Evolutionary conservation across 176 grass and related monocot species (phyloP), one percentile per base, ranked within the genome.

Genomic region (Elaeis guineensis): DNA sequence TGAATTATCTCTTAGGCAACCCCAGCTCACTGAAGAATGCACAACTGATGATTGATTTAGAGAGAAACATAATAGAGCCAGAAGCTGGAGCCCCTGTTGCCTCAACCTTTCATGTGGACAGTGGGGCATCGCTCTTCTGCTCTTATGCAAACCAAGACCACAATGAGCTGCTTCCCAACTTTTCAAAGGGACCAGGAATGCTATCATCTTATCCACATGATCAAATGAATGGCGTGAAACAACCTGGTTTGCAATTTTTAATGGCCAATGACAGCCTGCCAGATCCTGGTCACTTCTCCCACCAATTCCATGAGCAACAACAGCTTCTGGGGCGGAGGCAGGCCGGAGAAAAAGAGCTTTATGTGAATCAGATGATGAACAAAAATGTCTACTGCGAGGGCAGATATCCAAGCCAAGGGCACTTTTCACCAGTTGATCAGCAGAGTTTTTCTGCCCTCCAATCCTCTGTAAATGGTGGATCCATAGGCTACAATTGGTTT

Each of bases 221-320:
- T 50, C 52, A 70, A 59, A 50, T n/a, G 5, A 77, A 81, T 66
- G 49, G 51, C 19, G 51, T 70, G 0, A 59, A 69, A 49, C 78
- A 86, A 49, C 52, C 32, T 66, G 61, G 44, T 70, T 58, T 81
- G 18, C 73, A 77, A 21, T 74, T 63, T 53, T 53, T 72, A 6
- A 66, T 77, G 59, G 16, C 24, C 5, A 73, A 77, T 50, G 76
- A 66, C 52, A 2, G 0, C 5, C 26, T 81, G 22, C 3, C 17
- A 65, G 64, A 81, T 54, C 57, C 65, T 54, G 48, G 53, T 78
- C 54, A 49, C 19, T 65, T 77, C 67, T 49, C 64, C 25, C 68
- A 20, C 35, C 67, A 58, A 2, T 52, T 57, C 14, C 74, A 85
- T 58, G 72, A 77, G 19, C 57, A 73, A 63, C 68, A 75, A 25